Evolutionary conservation across 2,329 filamentous ascomycete genomes (phyloP).

Genomic region (Exophiala xenobiotica): DNA sequence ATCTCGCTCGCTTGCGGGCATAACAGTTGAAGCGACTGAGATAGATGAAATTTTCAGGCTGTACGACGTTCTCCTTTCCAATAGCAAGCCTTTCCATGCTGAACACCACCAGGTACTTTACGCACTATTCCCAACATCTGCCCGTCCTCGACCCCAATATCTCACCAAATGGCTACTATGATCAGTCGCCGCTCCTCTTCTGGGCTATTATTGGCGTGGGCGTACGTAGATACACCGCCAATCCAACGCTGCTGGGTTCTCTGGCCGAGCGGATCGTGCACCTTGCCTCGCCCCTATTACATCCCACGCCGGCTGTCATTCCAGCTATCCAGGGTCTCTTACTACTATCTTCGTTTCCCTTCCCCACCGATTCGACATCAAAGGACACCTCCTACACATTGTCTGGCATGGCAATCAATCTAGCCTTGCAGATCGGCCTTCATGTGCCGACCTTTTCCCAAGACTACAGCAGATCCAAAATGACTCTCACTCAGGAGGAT

Average conservation of each 20-base stretch:
- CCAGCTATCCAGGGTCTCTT: slow-evolving; percentile 39
- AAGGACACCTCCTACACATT: slow-evolving; percentile 39
- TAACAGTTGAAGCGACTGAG: slow-evolving; percentile 35
- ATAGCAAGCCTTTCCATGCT: not conserved
- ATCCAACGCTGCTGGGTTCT: slow-evolving; percentile 39
- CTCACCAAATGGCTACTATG: slow-evolving; percentile 70
- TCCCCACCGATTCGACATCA: slow-evolving; percentile 35
- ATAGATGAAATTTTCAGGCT: slow-evolving; percentile 40
- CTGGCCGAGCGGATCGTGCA: slow-evolving; percentile 36
- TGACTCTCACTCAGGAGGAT: slow-evolving; percentile 33
- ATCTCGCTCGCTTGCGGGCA: slow-evolving; percentile 33
- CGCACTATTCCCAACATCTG: slow-evolving; percentile 38
- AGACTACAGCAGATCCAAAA: slow-evolving; percentile 39
- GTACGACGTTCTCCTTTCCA: too few species aligned
- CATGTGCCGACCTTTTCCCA: slow-evolving; percentile 44
- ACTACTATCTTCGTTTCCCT: slow-evolving; percentile 40
- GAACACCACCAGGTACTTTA: slow-evolving; percentile 35
- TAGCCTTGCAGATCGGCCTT: slow-evolving; percentile 42
- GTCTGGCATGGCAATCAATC: slow-evolving; percentile 38
- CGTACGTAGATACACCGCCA: slow-evolving; percentile 37
- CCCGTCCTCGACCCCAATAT: slow-evolving; percentile 47
- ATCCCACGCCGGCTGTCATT: slow-evolving; percentile 30
- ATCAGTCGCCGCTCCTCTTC: slow-evolving; percentile 76
- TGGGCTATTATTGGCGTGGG: slow-evolving; percentile 61
- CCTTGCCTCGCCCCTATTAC: slow-evolving; percentile 36